phyloP scores from a whole-genome alignment of 768 basidiomycete genomes.

The Auriculariales sp. region DNA sequence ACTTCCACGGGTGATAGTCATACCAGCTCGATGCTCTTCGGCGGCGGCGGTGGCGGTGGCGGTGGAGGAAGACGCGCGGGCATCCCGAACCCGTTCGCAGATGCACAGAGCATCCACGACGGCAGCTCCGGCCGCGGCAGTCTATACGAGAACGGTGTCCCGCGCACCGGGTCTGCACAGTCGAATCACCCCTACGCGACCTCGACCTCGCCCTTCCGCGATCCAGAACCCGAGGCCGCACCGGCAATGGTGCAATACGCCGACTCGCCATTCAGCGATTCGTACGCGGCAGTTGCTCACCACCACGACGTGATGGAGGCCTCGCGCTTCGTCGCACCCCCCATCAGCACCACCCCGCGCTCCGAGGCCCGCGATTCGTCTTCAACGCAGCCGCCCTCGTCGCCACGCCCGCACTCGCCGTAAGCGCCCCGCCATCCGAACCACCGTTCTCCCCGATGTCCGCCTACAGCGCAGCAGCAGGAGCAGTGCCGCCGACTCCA shows the following conservation, averaged over 20 bases:
- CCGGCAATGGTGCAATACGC: no score
- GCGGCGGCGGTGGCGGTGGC: no score
- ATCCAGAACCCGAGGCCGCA: background rate
- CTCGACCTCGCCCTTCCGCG: background rate
- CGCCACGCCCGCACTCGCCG: no score
- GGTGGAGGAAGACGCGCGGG: no score
- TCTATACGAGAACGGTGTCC: background rate
- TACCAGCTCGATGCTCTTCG: background rate
- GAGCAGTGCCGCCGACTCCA: no score
- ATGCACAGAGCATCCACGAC: background rate
- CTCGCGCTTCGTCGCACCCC: background rate
- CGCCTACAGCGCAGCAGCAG: no score
- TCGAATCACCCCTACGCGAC: background rate
- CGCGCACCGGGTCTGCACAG: background rate
- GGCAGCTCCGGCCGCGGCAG: no score
- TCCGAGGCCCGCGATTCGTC: background rate
- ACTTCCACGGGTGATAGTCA: background rate
- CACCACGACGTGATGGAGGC: background rate
- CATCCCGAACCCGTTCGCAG: background rate
- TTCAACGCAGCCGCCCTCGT: background rate
- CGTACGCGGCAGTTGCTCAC: background rate
- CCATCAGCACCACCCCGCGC: background rate
- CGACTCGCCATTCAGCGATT: background rate
- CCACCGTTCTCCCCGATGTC: no score
- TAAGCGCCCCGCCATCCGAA: no score